Base-by-base conservation (phyloP, 164 flowering plant genomes). In the Pachysandra terminalis region DNA sequence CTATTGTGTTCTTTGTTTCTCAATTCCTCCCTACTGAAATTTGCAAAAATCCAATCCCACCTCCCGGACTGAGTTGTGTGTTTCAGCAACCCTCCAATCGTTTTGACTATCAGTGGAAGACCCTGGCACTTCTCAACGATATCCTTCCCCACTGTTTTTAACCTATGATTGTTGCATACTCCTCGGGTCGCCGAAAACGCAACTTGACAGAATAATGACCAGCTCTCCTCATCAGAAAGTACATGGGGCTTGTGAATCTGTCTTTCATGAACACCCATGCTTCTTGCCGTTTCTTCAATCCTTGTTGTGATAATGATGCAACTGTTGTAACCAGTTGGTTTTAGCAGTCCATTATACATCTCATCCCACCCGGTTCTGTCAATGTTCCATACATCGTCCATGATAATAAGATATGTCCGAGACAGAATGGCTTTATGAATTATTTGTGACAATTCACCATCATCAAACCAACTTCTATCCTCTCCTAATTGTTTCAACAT, bases 21-120 rank as follows among this genome's bases (percentile, higher is more conserved):
- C n/a, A n/a, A n/a, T n/a, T n/a, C n/a, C n/a, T n/a, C n/a, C n/a
- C n/a, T n/a, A n/a, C n/a, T n/a, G 17, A 75, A 75, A 32, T 64
- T 27, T 0, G 63, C 37, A 25, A 23, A 0, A n/a, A 71, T 55
- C 35, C 32, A 15, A 8, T 40, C 49, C 78, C 78, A 71, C 53
- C 63, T 53, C 3, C 22, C 14, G 19, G 23, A 0, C 0, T 59
- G 25, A 10, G 69, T 63, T 5, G 53, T 15, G 8, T 24, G 2
- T 57, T 63, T 71, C 55, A 75, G 15, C n/a, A 75, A 51, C 2
- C 61, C 68, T 63, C 68, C 74, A 9, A 63, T 63, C 16, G 78
- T 58, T 69, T 75, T 75, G 48, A 75, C 56, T 56, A 65, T 71
- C 19, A 75, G 61, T 9, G 78, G 78, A 57, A 75, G 74, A n/a